Evolutionary conservation across 768 basidiomycete genomes (phyloP).

Genomic region (Tricholomella constricta): DNA sequence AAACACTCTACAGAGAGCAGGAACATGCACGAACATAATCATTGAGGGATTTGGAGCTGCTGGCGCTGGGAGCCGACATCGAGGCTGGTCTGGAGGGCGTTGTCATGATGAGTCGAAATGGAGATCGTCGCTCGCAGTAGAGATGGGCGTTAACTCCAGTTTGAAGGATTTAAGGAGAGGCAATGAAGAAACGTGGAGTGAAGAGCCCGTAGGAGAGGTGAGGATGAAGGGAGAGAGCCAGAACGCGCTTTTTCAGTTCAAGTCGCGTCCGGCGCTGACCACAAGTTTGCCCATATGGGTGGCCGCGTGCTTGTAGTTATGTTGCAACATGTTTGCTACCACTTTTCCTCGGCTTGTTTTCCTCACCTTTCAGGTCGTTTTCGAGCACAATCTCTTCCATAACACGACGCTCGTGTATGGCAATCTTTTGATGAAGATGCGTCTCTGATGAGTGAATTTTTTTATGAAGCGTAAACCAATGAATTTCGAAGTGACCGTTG

Average conservation of each 20-base stretch:
- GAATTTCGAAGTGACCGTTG: too few relatives aligned
- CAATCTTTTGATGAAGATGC: too few relatives aligned
- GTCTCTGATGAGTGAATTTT: too few relatives aligned
- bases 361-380: too few relatives aligned
- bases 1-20: not conserved
- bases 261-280: conserved; percentile 51
- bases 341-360: conserved; percentile 7
- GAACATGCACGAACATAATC: conserved; percentile 53
- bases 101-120: conserved; percentile 32
- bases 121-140: conserved; percentile 13
- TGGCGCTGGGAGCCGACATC: conserved; percentile 37
- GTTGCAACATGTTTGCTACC: conserved; percentile 11
- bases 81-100: conserved; percentile 41
- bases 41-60: conserved; percentile 57
- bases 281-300: conserved; percentile 36
- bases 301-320: conserved; percentile 20
- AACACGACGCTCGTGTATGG: too few relatives aligned
- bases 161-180: conserved; percentile 23
- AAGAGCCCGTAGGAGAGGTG: conserved; percentile 9
- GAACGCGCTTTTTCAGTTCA: conserved; percentile 31
- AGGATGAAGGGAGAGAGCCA: conserved; percentile 13
- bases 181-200: conserved; percentile 10
- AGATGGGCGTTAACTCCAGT: conserved; percentile 16
- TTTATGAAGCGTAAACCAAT: too few relatives aligned
- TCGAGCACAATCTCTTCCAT: not conserved